These are phyloP conservation scores for Haplographium delicatum DNA, from an alignment of 495 filamentous ascomycete species.

Conservation along the genomic window DNA sequence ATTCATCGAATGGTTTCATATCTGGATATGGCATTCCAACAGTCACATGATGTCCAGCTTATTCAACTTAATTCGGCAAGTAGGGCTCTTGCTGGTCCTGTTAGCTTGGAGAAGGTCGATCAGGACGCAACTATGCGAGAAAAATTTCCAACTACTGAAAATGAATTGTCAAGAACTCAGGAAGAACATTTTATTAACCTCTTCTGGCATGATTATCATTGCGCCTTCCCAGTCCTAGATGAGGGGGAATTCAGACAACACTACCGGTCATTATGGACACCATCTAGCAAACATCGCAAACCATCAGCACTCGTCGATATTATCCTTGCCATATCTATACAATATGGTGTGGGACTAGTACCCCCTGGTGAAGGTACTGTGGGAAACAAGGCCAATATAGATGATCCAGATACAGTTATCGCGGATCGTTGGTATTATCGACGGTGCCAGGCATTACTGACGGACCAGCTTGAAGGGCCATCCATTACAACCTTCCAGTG, in stretches of 20 bases:
- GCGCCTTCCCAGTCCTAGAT: slow-evolving; percentile 34
- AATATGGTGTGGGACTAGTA: slow-evolving; percentile 36
- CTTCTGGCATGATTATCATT: slow-evolving; percentile 46
- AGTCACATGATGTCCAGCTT: not conserved
- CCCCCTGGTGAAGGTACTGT: slow-evolving; percentile 17
- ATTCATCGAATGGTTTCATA: not conserved
- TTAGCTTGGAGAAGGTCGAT: no score
- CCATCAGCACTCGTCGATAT: slow-evolving; percentile 51
- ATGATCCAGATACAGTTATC: slow-evolving; percentile 35
- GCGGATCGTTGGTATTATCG: slow-evolving; percentile 36
- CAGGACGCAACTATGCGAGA: no score
- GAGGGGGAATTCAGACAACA: slow-evolving; percentile 43
- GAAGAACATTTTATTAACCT: slow-evolving; percentile 45
- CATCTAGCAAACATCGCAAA: slow-evolving; percentile 30
- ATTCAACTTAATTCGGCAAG: not conserved
- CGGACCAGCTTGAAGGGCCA: slow-evolving; percentile 43
- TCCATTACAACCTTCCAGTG: slow-evolving; percentile 47
- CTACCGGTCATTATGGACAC: slow-evolving; percentile 42
- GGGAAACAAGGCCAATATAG: slow-evolving; percentile 11
- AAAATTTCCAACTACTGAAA: no score
- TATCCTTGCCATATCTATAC: slow-evolving; percentile 49
- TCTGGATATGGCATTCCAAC: not conserved
- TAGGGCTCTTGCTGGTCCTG: no score
- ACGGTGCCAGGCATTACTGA: slow-evolving; percentile 41
- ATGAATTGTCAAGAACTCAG: no score